A percentile compares a stretch with the other conserved stretches of the same genome.
Evolutionary conservation across 2,329 filamentous ascomycete genomes (phyloP).

Genomic region (Talaromyces sp.): DNA sequence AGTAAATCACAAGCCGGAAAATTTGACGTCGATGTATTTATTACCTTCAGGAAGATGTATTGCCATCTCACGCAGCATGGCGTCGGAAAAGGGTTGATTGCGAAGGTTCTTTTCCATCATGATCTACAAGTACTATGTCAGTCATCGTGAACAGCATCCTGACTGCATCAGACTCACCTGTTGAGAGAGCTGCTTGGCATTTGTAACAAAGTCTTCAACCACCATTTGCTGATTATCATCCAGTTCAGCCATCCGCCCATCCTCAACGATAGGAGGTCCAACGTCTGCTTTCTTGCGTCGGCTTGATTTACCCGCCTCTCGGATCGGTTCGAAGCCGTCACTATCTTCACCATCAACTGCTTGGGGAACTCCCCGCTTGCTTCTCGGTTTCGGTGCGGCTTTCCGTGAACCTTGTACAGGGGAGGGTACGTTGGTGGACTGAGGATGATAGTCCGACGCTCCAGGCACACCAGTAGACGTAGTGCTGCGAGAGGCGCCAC

Average conservation of each 20-base stretch:
- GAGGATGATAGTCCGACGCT: conserved; percentile 48
- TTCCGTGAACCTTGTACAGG: conserved; percentile 51
- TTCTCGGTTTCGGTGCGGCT: conserved; percentile 23
- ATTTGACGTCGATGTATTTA: conserved; percentile 9
- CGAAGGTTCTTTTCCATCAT: conserved; percentile 43
- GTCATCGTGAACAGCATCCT: background rate
- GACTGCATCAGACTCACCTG: conserved; percentile 30
- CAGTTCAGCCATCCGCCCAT: conserved; percentile 41
- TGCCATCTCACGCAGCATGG: conserved; percentile 47
- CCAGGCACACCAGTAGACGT: conserved; percentile 32
- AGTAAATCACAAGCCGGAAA: background rate
- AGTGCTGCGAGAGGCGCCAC: conserved; percentile 17
- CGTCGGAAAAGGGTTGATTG: conserved; percentile 47
- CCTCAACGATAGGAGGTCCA: conserved; percentile 47
- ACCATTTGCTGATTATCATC: conserved; percentile 43
- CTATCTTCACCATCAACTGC: conserved; percentile 36
- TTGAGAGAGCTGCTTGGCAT: conserved; percentile 43
- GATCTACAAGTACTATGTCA: conserved; percentile 30
- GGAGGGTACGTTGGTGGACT: conserved; percentile 66
- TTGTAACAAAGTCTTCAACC: conserved; percentile 47
- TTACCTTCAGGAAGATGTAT: conserved; percentile 45
- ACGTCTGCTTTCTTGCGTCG: conserved; percentile 28
- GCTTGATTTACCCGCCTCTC: conserved; percentile 32
- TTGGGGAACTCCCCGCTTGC: conserved; percentile 23
- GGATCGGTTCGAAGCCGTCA: conserved; percentile 44